A percentile compares a stretch with the other conserved stretches of the same genome.
Evolutionary conservation across 2,329 filamentous ascomycete species (phyloP).

Genomic region (Piedraia hortae): DNA sequence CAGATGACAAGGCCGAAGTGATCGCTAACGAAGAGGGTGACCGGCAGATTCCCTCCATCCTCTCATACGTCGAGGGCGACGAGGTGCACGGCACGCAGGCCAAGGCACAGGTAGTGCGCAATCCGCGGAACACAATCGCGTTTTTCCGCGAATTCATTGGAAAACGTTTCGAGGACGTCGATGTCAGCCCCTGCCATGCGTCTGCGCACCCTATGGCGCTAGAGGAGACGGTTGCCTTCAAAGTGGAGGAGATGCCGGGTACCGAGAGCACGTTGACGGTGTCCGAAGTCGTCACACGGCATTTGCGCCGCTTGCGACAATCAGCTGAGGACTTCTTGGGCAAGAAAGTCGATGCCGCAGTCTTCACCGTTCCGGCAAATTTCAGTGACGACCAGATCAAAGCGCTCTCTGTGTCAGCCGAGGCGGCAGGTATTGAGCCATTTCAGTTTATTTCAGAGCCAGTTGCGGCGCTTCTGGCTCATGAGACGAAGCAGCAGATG

Average conservation of each 20-base stretch:
- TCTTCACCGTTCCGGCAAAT: constrained; percentile 83
- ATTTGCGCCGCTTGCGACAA: constrained; percentile 51
- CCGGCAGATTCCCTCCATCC: constrained; percentile 79
- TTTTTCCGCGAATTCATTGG: constrained; percentile 92
- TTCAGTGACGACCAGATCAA: constrained; percentile 68
- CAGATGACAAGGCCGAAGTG: constrained; percentile 66
- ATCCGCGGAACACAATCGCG: constrained; percentile 74
- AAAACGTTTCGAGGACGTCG: constrained; percentile 84
- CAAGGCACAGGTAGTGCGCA: constrained; percentile 77
- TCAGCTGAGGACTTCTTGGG: constrained; percentile 82
- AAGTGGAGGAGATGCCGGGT: constrained; percentile 23
- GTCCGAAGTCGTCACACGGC: constrained; percentile 58
- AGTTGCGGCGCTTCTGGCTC: constrained; percentile 63
- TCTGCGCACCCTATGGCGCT: constrained; percentile 67
- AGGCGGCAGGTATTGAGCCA: constrained; percentile 59
- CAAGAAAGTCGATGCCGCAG: constrained; percentile 79
- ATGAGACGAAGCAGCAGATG: constrained; percentile 35
- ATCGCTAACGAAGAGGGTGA: constrained; percentile 99
- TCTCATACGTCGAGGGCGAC: constrained; percentile 87
- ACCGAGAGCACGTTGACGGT: constrained; percentile 41
- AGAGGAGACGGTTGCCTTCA: constrained; percentile 46
- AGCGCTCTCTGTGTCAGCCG: constrained; percentile 50
- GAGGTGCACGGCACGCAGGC: constrained; percentile 93
- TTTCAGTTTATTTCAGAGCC: constrained; percentile 86
- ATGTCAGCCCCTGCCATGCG: constrained; percentile 80